Evolutionary conservation across 2,329 filamentous ascomycete genomes (phyloP).

Genomic region (Alternaria solani): DNA sequence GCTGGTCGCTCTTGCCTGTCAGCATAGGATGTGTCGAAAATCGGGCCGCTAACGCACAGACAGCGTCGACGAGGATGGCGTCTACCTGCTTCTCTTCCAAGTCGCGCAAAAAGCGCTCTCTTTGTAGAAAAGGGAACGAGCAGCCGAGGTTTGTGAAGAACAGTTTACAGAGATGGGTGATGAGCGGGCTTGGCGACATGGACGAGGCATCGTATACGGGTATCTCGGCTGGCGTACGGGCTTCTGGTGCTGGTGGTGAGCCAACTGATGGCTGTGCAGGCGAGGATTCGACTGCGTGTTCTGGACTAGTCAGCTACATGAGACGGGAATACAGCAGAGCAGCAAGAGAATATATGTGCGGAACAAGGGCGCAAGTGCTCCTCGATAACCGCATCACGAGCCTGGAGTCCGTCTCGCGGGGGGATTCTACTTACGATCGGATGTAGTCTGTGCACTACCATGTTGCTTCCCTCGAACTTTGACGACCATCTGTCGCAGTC

Average conservation of each 20-base stretch:
- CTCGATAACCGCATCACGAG: not conserved
- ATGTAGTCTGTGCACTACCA: constrained; percentile 66
- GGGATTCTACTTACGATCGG: constrained; percentile 51
- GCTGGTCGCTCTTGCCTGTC: constrained; percentile 59
- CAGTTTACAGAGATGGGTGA: constrained; percentile 77
- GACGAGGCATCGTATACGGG: constrained; percentile 81
- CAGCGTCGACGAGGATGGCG: constrained; percentile 83
- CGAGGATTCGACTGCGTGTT: constrained; percentile 45
- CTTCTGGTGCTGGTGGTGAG: constrained; percentile 47
- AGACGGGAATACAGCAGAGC: not conserved
- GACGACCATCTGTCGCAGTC: constrained; percentile 92
- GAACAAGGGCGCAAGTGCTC: not conserved
- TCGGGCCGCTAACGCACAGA: constrained; percentile 81
- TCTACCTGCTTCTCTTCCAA: constrained; percentile 83
- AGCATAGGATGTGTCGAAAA: constrained; percentile 72
- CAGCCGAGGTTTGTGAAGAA: constrained; percentile 86
- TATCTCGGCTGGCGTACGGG: constrained; percentile 54
- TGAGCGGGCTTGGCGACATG: constrained; percentile 75
- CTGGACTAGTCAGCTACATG: constrained; percentile 16
- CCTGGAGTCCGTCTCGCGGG: not conserved
- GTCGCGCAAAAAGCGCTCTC: constrained; percentile 75
- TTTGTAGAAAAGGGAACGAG: constrained; percentile 83
- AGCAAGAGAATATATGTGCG: constrained; percentile 6
- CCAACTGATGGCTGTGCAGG: constrained; percentile 42
- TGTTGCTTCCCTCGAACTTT: constrained; percentile 72